phyloP scores from a whole-genome alignment of 2,329 filamentous ascomycete species.

The Lasiodiplodia gonubiensis region DNA sequence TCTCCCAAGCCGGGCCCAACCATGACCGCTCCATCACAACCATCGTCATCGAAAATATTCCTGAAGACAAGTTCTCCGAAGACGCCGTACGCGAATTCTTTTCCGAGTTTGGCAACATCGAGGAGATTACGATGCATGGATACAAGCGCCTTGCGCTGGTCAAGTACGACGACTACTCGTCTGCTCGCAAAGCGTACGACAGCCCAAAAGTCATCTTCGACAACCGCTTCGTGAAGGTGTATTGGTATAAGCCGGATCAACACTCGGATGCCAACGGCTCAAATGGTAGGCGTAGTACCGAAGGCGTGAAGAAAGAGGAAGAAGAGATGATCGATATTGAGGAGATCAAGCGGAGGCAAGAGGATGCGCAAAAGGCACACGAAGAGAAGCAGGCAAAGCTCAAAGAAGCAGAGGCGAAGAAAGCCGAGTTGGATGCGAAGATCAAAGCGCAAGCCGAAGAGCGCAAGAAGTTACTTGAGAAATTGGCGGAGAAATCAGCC shows the following conservation, averaged over 20 bases:
- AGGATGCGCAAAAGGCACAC: slow-evolving; percentile 72
- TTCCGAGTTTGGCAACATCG: slow-evolving; percentile 70
- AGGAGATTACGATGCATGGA: slow-evolving; percentile 68
- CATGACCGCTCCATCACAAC: slow-evolving; percentile 68
- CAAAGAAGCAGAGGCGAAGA: slow-evolving; percentile 66
- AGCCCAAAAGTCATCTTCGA: slow-evolving; percentile 84
- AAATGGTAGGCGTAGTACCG: slow-evolving; percentile 15
- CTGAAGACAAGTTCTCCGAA: slow-evolving; percentile 71
- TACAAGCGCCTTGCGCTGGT: slow-evolving; percentile 72
- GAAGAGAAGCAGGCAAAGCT: slow-evolving; percentile 69
- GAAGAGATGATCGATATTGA: slow-evolving; percentile 70
- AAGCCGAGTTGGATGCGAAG: slow-evolving; percentile 68
- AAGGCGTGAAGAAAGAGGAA: slow-evolving; percentile 33
- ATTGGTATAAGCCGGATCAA: slow-evolving; percentile 67
- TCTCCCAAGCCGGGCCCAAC: slow-evolving; percentile 69
- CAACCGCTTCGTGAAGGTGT: slow-evolving; percentile 84
- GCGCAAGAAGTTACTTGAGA: slow-evolving; percentile 65
- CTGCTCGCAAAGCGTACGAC: slow-evolving; percentile 72
- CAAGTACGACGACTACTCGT: slow-evolving; percentile 69
- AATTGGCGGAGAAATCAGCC: slow-evolving; percentile 48
- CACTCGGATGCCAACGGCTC: slow-evolving; percentile 32
- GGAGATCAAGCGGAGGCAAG: slow-evolving; percentile 71
- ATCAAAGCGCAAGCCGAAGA: slow-evolving; percentile 69
- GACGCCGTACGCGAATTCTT: slow-evolving; percentile 72
- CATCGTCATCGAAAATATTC: slow-evolving; percentile 79